Percentiles rank a stretch among this genome's conserved stretches.
Evolutionary conservation across 1,284 basidiomycete species (phyloP).

Genomic region (Melampsora occidentalis): DNA sequence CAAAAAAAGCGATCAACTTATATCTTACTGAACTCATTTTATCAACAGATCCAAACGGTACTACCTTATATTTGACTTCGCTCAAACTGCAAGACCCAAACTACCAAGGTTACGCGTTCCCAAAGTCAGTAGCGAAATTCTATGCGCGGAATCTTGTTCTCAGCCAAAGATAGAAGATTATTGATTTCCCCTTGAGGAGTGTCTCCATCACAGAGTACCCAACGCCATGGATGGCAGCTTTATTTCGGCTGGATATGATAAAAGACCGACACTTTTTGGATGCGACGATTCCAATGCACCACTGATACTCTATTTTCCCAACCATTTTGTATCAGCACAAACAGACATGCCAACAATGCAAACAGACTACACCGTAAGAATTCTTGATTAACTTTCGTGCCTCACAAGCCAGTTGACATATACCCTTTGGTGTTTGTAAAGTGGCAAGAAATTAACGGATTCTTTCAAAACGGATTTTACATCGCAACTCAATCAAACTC

Average conservation of each 20-base stretch:
- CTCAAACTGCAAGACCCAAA: slow-evolving; percentile 15
- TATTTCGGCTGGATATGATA: slow-evolving; percentile 17
- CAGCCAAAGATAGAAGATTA: not conserved
- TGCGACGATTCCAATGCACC: slow-evolving; percentile 16
- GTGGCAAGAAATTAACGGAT: slow-evolving; percentile 37
- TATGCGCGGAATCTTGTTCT: not conserved
- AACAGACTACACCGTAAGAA: slow-evolving; percentile 29
- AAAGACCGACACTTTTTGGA: slow-evolving; percentile 42
- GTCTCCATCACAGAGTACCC: not conserved
- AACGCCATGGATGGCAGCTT: slow-evolving; percentile 26
- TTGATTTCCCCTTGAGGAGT: not conserved
- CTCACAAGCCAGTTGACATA: not conserved
- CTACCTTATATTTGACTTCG: slow-evolving; percentile 28
- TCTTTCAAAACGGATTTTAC: slow-evolving; percentile 34
- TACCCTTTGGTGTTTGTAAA: too few relatives aligned
- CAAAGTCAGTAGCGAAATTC: not conserved
- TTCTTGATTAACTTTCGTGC: not conserved
- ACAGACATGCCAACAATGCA: slow-evolving; percentile 39
- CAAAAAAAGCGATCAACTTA: too few relatives aligned
- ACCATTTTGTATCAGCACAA: slow-evolving; percentile 23
- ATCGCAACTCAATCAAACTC: slow-evolving; percentile 34
- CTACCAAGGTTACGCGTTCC: slow-evolving; percentile 25
- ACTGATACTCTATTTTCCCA: slow-evolving; percentile 35
- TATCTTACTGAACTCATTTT: not conserved
- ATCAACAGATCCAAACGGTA: slow-evolving; percentile 41